phyloP scores from a whole-genome alignment of 2,329 filamentous ascomycete species.

The Fusarium mexicanum region DNA sequence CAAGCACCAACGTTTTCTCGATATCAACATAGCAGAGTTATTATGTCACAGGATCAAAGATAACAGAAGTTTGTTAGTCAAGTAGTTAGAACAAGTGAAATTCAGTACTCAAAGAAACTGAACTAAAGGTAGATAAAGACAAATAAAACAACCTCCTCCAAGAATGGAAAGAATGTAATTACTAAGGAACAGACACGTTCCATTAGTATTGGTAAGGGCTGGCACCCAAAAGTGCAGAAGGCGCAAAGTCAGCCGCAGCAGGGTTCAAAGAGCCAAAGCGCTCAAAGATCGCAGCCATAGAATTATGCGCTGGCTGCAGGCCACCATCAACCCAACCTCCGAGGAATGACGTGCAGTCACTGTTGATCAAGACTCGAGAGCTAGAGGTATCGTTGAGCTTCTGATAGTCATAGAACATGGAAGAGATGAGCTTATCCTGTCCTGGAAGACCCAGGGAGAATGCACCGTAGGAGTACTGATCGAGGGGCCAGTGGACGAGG shows the following conservation, averaged over 20 bases:
- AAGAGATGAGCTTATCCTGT: not conserved
- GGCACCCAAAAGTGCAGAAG: not conserved
- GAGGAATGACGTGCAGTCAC: not conserved
- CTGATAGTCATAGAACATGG: not conserved
- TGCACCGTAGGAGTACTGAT: not conserved
- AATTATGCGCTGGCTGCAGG: not conserved
- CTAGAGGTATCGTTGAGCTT: not conserved
- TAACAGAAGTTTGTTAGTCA: rapidly evolving
- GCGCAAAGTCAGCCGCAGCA: not conserved
- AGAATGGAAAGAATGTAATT: not conserved
- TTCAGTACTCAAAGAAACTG: not conserved
- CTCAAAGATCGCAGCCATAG: not conserved
- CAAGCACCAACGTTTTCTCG: rapidly evolving
- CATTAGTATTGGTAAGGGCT: not conserved
- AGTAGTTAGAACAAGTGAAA: rapidly evolving
- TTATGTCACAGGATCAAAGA: rapidly evolving
- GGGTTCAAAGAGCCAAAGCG: not conserved
- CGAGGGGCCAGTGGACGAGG: not conserved
- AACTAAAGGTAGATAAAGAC: rapidly evolving
- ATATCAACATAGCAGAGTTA: no score
- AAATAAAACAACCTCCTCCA: no score
- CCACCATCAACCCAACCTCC: not conserved
- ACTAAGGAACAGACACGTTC: no score
- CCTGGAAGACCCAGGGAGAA: not conserved
- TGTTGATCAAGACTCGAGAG: not conserved